Base-by-base conservation (phyloP, 202 grass and related monocot genomes). In the Zizania palustris region DNA sequence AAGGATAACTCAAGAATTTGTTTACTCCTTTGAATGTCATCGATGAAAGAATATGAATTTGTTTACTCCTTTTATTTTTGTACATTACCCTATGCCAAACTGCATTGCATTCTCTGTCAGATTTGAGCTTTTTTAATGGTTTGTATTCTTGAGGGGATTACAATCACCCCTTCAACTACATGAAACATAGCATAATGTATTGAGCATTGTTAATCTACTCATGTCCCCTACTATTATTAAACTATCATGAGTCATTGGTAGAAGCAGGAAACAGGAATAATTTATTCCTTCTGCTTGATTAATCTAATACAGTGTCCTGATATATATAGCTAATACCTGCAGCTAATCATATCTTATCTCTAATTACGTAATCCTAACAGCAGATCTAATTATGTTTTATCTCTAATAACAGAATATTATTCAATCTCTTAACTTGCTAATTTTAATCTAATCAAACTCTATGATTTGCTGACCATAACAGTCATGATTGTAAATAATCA, bases 181-280 rank as follows among this genome's bases (percentile, higher is more conserved):
- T 10, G 9, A 66, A 22, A 67, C 19, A 3, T 16, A 65, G 3
- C 37, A 10, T 13, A n/a, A 65, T 11, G 41, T 3, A 68, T 44
- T 43, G 37, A 45, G 39, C 15, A 19, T 59, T 79, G 39, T 44
- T 68, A 59, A 45, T 79, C 65, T 59, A 43, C 48, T 34, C 9
- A 35, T 58, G 16, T 59, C 12, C 75, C 43, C 5, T 21, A 67
- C 50, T 57, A 20, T 79, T 78, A 15, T 79, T 78, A 15, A 69
- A 59, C 16, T 67, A 14, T 14, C 76, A 79, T 45, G 16, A 38
- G 22, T 19, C n/a, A n/a, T n/a, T n/a, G n/a, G n/a, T n/a, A n/a
- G n/a, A n/a, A n/a, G n/a, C n/a, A n/a, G n/a, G n/a, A n/a, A n/a
- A n/a, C n/a, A n/a, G n/a, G n/a, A n/a, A n/a, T n/a, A n/a, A n/a